Evolutionary conservation across 2,329 filamentous ascomycete genomes (phyloP).

Genomic region (Trichoderma sp.): DNA sequence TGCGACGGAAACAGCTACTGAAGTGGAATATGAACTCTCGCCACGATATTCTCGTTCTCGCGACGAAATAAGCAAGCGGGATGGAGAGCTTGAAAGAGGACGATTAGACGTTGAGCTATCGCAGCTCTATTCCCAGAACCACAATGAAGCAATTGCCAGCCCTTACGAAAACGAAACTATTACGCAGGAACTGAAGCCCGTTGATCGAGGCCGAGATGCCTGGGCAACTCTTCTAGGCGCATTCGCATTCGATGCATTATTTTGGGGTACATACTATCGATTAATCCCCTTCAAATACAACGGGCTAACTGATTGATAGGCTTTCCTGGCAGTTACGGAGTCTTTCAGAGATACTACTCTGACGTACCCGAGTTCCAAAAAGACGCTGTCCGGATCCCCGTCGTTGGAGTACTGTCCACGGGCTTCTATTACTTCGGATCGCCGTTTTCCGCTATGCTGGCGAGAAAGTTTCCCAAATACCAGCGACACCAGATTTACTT

Average conservation of each 20-base stretch:
- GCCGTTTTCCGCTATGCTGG: constrained; percentile 26
- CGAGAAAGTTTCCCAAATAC: constrained; percentile 26
- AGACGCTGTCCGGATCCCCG: constrained; percentile 25
- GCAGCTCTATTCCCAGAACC: not conserved
- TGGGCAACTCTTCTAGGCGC: constrained; percentile 26
- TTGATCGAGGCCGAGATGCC: constrained; percentile 28
- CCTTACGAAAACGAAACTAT: not conserved
- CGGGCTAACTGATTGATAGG: not conserved
- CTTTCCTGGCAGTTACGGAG: constrained; percentile 31
- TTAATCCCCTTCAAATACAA: fast-evolving
- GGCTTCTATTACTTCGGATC: constrained; percentile 30
- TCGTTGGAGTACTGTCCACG: constrained; percentile 29
- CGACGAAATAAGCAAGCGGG: not conserved
- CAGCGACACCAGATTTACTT: constrained; percentile 36
- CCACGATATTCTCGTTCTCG: not conserved
- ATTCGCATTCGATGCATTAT: constrained; percentile 27
- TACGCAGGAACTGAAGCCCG: constrained; percentile 21
- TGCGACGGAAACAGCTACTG: not conserved
- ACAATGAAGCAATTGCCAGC: not conserved
- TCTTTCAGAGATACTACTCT: constrained; percentile 33
- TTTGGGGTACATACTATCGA: constrained; percentile 20
- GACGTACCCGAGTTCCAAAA: constrained; percentile 26
- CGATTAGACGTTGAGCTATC: not conserved
- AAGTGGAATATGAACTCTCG: not conserved
- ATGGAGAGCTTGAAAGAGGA: not conserved